A percentile compares a stretch with the other conserved stretches of the same genome.
phyloP scores from a whole-genome alignment of 805 yeast genomes.

The Zygosaccharomyces bisporus region DNA sequence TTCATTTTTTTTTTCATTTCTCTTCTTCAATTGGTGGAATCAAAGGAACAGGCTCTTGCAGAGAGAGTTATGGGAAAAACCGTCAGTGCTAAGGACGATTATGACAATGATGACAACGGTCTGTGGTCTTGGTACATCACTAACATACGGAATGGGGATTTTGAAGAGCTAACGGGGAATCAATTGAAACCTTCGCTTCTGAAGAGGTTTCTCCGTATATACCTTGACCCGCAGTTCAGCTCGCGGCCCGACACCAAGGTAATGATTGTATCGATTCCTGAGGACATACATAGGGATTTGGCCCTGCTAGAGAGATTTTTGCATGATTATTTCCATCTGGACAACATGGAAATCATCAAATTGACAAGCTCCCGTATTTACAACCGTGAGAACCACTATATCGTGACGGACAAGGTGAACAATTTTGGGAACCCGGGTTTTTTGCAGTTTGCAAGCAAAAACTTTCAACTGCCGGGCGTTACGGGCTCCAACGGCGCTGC shows the following conservation, averaged over 20 bases:
- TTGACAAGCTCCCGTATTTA: slow-evolving; percentile 30
- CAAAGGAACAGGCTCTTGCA: neutral
- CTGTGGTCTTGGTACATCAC: slow-evolving; percentile 39
- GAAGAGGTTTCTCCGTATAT: slow-evolving; percentile 29
- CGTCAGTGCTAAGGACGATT: slow-evolving; percentile 31
- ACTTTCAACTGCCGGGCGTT: neutral
- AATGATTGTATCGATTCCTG: slow-evolving; percentile 35
- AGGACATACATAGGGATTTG: slow-evolving; percentile 31
- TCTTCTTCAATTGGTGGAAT: neutral
- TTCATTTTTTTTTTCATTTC: too few species aligned
- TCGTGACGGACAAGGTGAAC: slow-evolving; percentile 30
- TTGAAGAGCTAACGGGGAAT: slow-evolving; percentile 35
- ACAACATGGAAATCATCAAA: slow-evolving; percentile 31
- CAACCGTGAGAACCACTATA: slow-evolving; percentile 35
- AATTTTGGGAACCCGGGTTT: slow-evolving; percentile 31
- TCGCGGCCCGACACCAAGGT: slow-evolving; percentile 20
- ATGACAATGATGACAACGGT: slow-evolving; percentile 35
- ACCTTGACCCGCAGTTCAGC: slow-evolving; percentile 15
- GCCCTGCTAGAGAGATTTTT: slow-evolving; percentile 31
- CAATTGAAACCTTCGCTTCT: slow-evolving; percentile 28
- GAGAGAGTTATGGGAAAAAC: slow-evolving; percentile 25
- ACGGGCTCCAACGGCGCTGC: neutral
- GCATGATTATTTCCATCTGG: slow-evolving; percentile 32
- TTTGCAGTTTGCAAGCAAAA: slow-evolving; percentile 21
- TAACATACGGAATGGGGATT: slow-evolving; percentile 36